Percentiles rank a stretch among this genome's conserved stretches.
These are phyloP conservation scores for Rhodotorula sp. DNA, from an alignment of 1,284 basidiomycete genomes.

Conservation along the genomic window DNA sequence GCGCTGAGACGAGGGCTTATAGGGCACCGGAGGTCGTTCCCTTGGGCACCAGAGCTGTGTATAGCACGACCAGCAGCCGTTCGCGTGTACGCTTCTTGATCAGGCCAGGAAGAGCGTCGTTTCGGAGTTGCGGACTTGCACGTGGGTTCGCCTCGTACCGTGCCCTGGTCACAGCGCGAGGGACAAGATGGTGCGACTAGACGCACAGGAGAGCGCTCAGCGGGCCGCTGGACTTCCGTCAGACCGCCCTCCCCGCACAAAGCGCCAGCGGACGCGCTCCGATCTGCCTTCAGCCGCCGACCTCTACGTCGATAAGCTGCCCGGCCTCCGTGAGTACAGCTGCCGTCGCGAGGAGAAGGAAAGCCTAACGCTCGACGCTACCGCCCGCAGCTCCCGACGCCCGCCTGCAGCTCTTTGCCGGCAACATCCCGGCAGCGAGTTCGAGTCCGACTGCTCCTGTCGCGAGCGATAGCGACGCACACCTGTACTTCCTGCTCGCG, in stretches of 20 bases:
- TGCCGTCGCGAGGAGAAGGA: neutral
- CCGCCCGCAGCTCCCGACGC: neutral
- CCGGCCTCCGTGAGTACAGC: constrained; percentile 23
- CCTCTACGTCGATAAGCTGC: constrained; percentile 20
- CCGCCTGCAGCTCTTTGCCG: constrained; percentile 40
- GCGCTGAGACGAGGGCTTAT: too few species aligned
- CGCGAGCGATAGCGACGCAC: constrained; percentile 57
- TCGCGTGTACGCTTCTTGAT: too few species aligned
- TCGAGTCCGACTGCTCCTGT: neutral
- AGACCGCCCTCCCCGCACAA: neutral
- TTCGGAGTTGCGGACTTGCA: too few species aligned
- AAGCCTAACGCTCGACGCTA: neutral
- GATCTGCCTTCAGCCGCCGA: constrained; percentile 24
- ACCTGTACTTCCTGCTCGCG: constrained; percentile 86
- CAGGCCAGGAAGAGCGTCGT: too few species aligned
- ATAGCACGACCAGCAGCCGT: too few species aligned
- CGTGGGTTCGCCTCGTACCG: too few species aligned
- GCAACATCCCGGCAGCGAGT: constrained; percentile 40
- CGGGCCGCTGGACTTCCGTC: neutral
- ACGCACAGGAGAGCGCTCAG: neutral
- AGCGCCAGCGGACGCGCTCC: neutral
- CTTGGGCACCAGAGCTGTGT: too few species aligned
- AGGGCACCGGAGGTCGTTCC: too few species aligned
- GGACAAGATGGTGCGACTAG: neutral
- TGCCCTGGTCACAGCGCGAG: too few species aligned